These are phyloP conservation scores for Puccinia coronata DNA, from an alignment of 1,284 basidiomycete genomes.

Conservation along the genomic window DNA sequence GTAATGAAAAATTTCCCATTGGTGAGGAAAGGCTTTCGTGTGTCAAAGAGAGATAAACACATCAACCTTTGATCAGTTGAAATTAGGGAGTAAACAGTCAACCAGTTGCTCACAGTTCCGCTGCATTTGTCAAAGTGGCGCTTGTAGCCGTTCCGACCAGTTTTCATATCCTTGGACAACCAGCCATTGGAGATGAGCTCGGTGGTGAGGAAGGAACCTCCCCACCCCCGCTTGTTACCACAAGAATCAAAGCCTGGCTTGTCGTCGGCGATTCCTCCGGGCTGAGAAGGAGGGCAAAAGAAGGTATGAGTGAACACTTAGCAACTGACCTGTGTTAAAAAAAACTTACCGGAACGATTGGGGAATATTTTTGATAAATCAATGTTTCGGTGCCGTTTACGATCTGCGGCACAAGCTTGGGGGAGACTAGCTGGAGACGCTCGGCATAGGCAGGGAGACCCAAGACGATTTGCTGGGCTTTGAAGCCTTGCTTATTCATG, in stretches of 20 bases:
- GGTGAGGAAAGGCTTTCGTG: slow-evolving; percentile 44
- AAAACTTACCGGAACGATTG: slow-evolving; percentile 3
- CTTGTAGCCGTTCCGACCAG: slow-evolving; percentile 44
- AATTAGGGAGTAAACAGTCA: neutral
- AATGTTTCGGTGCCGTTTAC: neutral
- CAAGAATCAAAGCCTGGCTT: slow-evolving; percentile 29
- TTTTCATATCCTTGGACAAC: slow-evolving; percentile 30
- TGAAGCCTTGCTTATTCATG: slow-evolving; percentile 31
- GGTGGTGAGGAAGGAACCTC: slow-evolving; percentile 26
- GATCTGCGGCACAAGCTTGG: neutral
- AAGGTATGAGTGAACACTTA: neutral
- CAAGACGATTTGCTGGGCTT: slow-evolving; percentile 21
- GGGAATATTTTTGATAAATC: slow-evolving; percentile 33
- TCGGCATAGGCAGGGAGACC: slow-evolving; percentile 36
- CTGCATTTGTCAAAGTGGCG: slow-evolving; percentile 45
- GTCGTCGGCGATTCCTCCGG: slow-evolving; percentile 37
- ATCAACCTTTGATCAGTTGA: neutral
- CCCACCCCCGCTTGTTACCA: slow-evolving; percentile 23
- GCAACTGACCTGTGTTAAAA: too few species aligned
- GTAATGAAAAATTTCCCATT: slow-evolving; percentile 41
- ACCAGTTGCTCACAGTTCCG: slow-evolving; percentile 1
- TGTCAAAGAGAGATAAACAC: too few species aligned
- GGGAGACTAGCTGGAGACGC: slow-evolving; percentile 12
- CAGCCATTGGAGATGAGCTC: slow-evolving; percentile 32
- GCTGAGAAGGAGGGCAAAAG: neutral